Conservation (phyloP, 805 yeast species). For the Candida arabinofermentans region DNA sequence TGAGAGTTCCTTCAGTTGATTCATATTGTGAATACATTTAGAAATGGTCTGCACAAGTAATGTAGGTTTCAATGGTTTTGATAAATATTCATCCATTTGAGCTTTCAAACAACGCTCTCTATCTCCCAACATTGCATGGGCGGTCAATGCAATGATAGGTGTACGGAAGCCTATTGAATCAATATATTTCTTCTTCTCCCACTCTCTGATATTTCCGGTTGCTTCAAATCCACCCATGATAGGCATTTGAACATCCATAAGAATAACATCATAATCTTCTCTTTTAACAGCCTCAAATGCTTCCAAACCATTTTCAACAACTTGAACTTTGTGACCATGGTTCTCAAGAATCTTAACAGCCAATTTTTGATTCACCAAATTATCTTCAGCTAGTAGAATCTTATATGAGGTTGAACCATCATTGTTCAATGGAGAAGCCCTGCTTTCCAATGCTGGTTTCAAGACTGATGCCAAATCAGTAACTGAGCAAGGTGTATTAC, state of each 20-base stretch:
- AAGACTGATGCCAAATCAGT: conserved; percentile 79
- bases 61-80: conserved; percentile 84
- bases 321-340: conserved; percentile 79
- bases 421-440: conserved; percentile 73
- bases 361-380: conserved; percentile 79
- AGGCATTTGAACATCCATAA: conserved; percentile 96
- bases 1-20: conserved; percentile 55
- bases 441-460: conserved; percentile 79
- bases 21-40: conserved; percentile 72
- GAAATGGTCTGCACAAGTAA: conserved; percentile 79
- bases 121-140: conserved; percentile 94
- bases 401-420: conserved; percentile 75
- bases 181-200: conserved; percentile 80
- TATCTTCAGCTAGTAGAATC: conserved; percentile 81
- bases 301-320: conserved; percentile 81
- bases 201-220: conserved; percentile 77
- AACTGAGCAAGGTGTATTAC: conserved; percentile 82
- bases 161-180: conserved; percentile 65
- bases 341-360: conserved; percentile 84
- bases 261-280: conserved; percentile 69
- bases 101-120: conserved; percentile 81
- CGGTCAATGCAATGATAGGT: conserved; percentile 86
- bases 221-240: conserved; percentile 95
- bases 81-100: conserved; percentile 89
- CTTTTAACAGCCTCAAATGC: conserved; percentile 73